Evolutionary conservation across 2,329 filamentous ascomycete species (phyloP).

Genomic region (Arthrobotrys entomopaga): DNA sequence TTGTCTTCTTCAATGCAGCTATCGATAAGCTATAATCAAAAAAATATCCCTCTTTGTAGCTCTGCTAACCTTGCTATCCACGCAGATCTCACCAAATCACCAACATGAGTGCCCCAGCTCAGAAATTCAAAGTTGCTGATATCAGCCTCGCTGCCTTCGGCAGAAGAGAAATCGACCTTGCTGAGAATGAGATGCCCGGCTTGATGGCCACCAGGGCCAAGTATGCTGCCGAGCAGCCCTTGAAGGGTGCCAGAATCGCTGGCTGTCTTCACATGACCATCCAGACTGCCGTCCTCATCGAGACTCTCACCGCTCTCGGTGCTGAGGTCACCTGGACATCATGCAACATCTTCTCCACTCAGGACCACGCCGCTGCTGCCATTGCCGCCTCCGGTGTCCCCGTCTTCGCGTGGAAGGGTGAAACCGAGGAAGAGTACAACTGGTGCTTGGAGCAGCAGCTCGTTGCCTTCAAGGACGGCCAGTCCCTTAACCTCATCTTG

Average conservation of each 20-base stretch:
- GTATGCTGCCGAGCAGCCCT: conserved; percentile 91
- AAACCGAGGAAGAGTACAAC: conserved; percentile 99
- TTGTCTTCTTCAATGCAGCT: not conserved
- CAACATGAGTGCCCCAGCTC: conserved; percentile 79
- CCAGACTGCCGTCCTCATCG: conserved; percentile 98
- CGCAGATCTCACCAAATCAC: conserved; percentile 10
- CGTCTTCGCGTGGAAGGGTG: conserved; percentile 85
- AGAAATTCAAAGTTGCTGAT: conserved; percentile 98
- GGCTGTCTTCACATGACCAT: conserved; percentile 99
- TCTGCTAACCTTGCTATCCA: not conserved
- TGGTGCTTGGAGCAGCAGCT: conserved; percentile 99
- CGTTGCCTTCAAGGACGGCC: conserved; percentile 91
- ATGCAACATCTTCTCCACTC: conserved; percentile 99
- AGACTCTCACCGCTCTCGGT: conserved; percentile 91
- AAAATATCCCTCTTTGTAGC: too few species aligned
- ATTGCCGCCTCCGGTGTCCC: conserved; percentile 93
- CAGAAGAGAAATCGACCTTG: conserved; percentile 98
- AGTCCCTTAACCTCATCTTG: conserved; percentile 98
- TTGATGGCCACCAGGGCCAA: conserved; percentile 93
- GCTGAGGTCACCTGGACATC: conserved; percentile 99
- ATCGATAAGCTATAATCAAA: not conserved
- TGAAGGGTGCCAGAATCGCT: conserved; percentile 76
- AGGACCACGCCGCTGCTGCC: conserved; percentile 97
- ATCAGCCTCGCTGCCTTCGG: conserved; percentile 97
- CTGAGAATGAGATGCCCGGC: conserved; percentile 76